Conservation (phyloP, 176 grass and related monocot genomes). For the Poa annua region DNA sequence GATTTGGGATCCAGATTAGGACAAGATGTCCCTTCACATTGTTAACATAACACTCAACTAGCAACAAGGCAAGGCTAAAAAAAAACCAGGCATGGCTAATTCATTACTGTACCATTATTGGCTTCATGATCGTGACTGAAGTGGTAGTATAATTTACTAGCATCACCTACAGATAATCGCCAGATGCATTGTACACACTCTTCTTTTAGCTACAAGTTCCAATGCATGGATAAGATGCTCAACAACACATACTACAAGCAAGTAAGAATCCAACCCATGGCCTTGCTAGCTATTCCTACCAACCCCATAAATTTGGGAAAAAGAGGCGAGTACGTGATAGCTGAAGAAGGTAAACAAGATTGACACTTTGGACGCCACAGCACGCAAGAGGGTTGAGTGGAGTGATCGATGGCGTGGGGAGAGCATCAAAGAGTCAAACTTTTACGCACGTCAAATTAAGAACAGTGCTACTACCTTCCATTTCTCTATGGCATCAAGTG, state of each 20-base stretch:
- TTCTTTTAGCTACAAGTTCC: conserved; percentile 51
- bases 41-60: not conserved
- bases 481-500: not conserved
- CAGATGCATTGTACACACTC: conserved; percentile 60
- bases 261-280: conserved; percentile 25
- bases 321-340: not conserved
- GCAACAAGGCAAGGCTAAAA: not conserved
- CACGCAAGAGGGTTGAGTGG: conserved; percentile 41
- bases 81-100: not conserved
- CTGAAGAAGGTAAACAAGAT: conserved; percentile 7
- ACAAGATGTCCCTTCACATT: not conserved
- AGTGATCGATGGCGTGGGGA: conserved; percentile 27
- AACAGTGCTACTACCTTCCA: not conserved
- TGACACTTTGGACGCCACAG: conserved; percentile 21
- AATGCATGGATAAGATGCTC: conserved; percentile 57
- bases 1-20: conserved; percentile 43
- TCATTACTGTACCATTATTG: conserved; percentile 13
- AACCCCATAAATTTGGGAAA: conserved; percentile 38
- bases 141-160: conserved; percentile 14
- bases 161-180: not conserved
- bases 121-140: not conserved
- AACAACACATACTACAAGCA: conserved; percentile 26
- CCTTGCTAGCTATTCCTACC: conserved; percentile 6
- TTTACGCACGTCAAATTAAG: conserved; percentile 48
- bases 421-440: conserved; percentile 54